phyloP scores from a whole-genome alignment of 495 filamentous ascomycete genomes.

The Penicillium angulare region DNA sequence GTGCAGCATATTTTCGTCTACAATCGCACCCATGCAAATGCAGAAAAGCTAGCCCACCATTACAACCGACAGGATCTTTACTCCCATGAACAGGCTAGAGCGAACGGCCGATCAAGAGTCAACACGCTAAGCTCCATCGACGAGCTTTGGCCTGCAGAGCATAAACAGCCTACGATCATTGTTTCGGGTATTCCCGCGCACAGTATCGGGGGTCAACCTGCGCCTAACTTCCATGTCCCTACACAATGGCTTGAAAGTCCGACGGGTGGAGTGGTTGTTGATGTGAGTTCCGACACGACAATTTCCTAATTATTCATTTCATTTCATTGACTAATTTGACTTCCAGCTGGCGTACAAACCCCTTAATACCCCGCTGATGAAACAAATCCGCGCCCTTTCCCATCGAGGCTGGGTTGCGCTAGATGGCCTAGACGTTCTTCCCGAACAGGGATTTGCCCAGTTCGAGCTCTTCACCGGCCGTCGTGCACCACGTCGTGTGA shows the following conservation, averaged over 20 bases:
- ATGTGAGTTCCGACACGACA: constrained; percentile 43
- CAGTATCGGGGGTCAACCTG: constrained; percentile 57
- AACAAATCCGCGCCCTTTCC: constrained; percentile 57
- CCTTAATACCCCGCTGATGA: constrained; percentile 66
- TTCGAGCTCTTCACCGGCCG: constrained; percentile 80
- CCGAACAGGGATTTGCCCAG: constrained; percentile 77
- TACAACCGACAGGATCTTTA: constrained; percentile 55
- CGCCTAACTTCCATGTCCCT: constrained; percentile 69
- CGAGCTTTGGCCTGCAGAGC: constrained; percentile 61
- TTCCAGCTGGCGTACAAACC: constrained; percentile 68
- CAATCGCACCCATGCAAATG: constrained; percentile 62
- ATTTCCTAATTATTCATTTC: not conserved
- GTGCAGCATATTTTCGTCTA: constrained; percentile 72
- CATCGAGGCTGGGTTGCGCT: constrained; percentile 68
- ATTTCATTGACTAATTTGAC: not conserved
- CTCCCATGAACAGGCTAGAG: constrained; percentile 13
- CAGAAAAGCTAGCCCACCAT: constrained; percentile 62
- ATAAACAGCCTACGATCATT: constrained; percentile 69
- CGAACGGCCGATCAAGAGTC: constrained; percentile 36
- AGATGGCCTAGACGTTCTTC: constrained; percentile 73
- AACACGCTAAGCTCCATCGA: constrained; percentile 54
- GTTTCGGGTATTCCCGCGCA: constrained; percentile 72
- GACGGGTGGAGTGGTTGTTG: constrained; percentile 75
- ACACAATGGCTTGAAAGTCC: constrained; percentile 69
- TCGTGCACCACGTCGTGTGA: constrained; percentile 66